Conservation (phyloP, 345 rosid genomes). For the Fremontodendron californicum region DNA sequence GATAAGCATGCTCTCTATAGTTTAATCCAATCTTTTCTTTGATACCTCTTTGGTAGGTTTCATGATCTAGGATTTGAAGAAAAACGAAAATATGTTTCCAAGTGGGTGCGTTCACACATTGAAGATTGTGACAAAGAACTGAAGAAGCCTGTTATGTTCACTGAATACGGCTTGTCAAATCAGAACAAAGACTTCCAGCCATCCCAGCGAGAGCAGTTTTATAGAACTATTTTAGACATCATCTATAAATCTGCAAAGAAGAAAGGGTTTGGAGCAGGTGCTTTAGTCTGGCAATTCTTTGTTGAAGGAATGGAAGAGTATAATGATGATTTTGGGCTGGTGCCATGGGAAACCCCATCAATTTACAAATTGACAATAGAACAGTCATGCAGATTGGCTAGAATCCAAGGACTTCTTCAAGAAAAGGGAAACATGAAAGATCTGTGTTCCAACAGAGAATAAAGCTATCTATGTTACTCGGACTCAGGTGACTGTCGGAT, state of each 20-base stretch:
- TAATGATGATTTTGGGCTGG: slow-evolving; percentile 74
- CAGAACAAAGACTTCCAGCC: slow-evolving; percentile 62
- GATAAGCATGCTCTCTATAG: background rate
- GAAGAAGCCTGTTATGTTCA: slow-evolving; percentile 75
- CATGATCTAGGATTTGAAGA: slow-evolving; percentile 61
- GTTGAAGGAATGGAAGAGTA: slow-evolving; percentile 81
- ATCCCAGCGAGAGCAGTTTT: slow-evolving; percentile 53
- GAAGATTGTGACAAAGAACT: slow-evolving; percentile 77
- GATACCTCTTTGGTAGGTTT: slow-evolving; percentile 44
- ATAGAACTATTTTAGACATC: slow-evolving; percentile 48
- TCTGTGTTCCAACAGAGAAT: slow-evolving; percentile 37
- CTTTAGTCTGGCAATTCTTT: slow-evolving; percentile 77
- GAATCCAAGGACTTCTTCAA: slow-evolving; percentile 30
- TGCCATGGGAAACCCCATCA: slow-evolving; percentile 69
- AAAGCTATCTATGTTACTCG: no score
- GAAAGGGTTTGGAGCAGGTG: slow-evolving; percentile 73
- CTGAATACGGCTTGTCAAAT: slow-evolving; percentile 77
- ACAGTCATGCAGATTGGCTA: slow-evolving; percentile 72
- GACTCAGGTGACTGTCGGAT: no score
- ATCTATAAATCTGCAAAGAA: slow-evolving; percentile 63
- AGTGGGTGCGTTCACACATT: slow-evolving; percentile 84
- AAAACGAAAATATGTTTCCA: slow-evolving; percentile 50
- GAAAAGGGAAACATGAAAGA: slow-evolving; percentile 36
- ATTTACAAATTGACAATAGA: slow-evolving; percentile 49
- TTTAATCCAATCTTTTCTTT: background rate